phyloP scores from a whole-genome alignment of 78 protist species.

The Polysphondylium violaceum region DNA sequence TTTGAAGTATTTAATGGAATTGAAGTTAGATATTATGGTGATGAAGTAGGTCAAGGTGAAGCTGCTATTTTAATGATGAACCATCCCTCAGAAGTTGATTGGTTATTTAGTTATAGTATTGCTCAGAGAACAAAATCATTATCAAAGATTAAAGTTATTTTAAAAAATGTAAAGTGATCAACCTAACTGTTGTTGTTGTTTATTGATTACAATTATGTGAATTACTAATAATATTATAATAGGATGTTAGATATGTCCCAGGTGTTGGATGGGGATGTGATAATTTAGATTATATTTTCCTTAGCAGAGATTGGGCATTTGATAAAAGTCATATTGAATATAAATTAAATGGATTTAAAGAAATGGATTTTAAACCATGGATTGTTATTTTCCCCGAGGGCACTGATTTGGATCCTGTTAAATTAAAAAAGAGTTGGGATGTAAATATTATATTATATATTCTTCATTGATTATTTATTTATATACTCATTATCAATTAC shows the following conservation, averaged over 20 bases:
- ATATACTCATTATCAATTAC: not conserved
- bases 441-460: not conserved
- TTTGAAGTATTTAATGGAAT: conserved; percentile 27
- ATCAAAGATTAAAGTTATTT: conserved; percentile 30
- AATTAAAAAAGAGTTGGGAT: conserved; percentile 49
- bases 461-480: not conserved
- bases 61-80: conserved; percentile 37
- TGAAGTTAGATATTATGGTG: conserved; percentile 18
- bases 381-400: conserved; percentile 75
- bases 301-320: conserved; percentile 62
- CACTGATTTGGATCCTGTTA: conserved; percentile 51
- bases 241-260: conserved; percentile 63
- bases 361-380: conserved; percentile 32
- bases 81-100: conserved; percentile 66
- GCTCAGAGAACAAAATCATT: conserved; percentile 22
- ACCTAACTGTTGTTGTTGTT: not conserved
- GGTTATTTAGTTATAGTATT: conserved; percentile 24
- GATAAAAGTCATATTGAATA: conserved; percentile 53
- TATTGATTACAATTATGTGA: not conserved
- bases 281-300: conserved; percentile 36
- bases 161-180: conserved; percentile 19
- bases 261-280: conserved; percentile 79
- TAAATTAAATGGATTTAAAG: conserved; percentile 15
- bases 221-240: not conserved
- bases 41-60: conserved; percentile 32